Percentiles rank a stretch among this genome's conserved stretches.
Conservation (phyloP, 148 eudicot species). For the Vaccinium corymbosum region DNA sequence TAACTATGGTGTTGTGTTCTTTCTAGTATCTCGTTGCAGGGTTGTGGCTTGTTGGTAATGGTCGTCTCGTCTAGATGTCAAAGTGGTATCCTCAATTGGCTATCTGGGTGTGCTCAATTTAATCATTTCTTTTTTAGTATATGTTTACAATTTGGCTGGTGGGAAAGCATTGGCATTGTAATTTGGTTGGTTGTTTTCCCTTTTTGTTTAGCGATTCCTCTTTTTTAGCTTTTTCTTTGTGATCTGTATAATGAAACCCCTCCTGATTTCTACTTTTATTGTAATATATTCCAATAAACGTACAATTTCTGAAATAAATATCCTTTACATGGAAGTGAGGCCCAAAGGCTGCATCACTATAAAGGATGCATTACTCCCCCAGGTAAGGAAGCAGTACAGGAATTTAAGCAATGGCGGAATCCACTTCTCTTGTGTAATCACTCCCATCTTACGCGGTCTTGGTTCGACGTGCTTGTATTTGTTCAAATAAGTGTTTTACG, state of each 20-base stretch:
- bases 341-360: neutral
- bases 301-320: neutral
- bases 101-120: neutral
- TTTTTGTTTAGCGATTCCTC: neutral
- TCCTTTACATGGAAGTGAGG: neutral
- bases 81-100: neutral
- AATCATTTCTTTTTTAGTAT: neutral
- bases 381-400: neutral
- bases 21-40: neutral
- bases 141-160: neutral
- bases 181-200: neutral
- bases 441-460: neutral
- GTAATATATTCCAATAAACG: neutral
- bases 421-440: neutral
- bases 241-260: neutral
- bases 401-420: neutral
- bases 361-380: neutral
- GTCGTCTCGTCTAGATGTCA: neutral
- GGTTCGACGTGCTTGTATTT: neutral
- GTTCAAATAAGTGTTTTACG: neutral
- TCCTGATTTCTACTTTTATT: neutral
- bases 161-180: too few species aligned
- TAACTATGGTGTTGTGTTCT: neutral
- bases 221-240: neutral
- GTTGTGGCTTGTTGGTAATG: neutral